These are phyloP conservation scores for Rhododendron williamsianum DNA, from an alignment of 148 eudicot species.

Conservation along the genomic window DNA sequence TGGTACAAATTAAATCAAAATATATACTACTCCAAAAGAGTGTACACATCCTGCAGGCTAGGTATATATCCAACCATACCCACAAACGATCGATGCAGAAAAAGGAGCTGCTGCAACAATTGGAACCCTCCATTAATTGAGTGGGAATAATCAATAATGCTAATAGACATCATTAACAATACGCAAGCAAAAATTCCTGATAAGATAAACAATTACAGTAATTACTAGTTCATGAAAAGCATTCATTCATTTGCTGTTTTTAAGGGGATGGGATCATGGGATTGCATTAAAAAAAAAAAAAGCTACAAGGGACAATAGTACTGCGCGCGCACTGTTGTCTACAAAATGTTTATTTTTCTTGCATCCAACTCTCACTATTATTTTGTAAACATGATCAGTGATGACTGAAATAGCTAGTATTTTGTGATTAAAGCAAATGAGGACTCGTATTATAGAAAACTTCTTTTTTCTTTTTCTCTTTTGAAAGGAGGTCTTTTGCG, in stretches of 20 bases:
- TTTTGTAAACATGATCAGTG: background rate
- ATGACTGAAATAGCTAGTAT: background rate
- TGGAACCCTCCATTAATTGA: background rate
- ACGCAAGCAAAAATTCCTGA: background rate
- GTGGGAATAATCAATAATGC: background rate
- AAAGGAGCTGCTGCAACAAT: background rate
- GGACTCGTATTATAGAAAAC: background rate
- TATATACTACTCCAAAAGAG: background rate
- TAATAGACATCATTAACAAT: background rate
- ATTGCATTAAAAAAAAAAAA: background rate
- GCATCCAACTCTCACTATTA: background rate
- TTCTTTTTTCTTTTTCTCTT: too few relatives aligned
- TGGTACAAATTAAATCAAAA: background rate
- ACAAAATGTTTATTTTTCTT: background rate
- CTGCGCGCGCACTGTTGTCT: background rate
- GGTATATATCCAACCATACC: background rate
- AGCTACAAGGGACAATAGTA: background rate
- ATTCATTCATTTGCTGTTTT: background rate
- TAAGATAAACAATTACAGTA: background rate
- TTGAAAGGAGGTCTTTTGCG: too few relatives aligned
- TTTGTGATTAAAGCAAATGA: background rate
- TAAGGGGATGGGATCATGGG: background rate
- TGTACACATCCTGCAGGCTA: background rate
- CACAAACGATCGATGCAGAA: background rate
- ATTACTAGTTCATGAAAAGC: background rate